Evolutionary conservation across 129 eudicot genomes (phyloP).

Genomic region (sunflower (Helianthus annuus)): DNA sequence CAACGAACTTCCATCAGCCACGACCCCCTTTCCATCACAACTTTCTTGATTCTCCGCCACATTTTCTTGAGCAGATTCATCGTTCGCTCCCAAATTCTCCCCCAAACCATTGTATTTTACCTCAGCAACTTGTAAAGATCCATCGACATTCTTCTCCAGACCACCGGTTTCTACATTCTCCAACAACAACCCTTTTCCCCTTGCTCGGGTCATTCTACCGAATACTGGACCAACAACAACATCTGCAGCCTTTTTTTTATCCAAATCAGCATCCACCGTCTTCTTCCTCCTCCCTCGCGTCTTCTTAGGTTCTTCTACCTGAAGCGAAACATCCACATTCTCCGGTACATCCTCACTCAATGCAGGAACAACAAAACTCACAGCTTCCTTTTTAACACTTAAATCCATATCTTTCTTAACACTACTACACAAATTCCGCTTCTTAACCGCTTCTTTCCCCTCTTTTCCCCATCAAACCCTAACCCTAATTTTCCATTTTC

Average conservation of each 20-base stretch:
- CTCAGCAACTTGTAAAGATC: slow-evolving; percentile 14
- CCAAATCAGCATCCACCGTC: slow-evolving; percentile 8
- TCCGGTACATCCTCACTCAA: slow-evolving; percentile 8
- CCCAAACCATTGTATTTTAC: slow-evolving; percentile 15
- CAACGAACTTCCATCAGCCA: slow-evolving; percentile 8
- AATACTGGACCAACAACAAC: slow-evolving; percentile 29
- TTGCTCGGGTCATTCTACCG: slow-evolving; percentile 25
- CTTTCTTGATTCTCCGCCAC: slow-evolving; percentile 22
- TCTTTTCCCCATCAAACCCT: slow-evolving; percentile 32
- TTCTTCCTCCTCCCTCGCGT: slow-evolving; percentile 25
- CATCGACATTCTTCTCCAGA: slow-evolving; percentile 18
- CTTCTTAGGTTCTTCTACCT: slow-evolving; percentile 16
- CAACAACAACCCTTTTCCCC: slow-evolving; percentile 19
- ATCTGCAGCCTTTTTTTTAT: background rate
- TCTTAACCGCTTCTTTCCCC: slow-evolving; percentile 30
- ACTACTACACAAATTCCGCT: slow-evolving; percentile 31
- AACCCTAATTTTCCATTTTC: slow-evolving; percentile 33
- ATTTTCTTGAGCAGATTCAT: slow-evolving; percentile 18
- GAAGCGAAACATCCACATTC: slow-evolving; percentile 9
- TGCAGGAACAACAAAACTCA: background rate
- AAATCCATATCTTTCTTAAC: slow-evolving; percentile 24
- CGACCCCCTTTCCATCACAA: slow-evolving; percentile 2
- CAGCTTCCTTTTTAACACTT: slow-evolving; percentile 29
- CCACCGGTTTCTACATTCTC: slow-evolving; percentile 16
- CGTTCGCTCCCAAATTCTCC: slow-evolving; percentile 11